Evolutionary conservation across 345 rosid species (phyloP), one percentile per base, ranked within the genome.

Genomic region (Crucihimalaya himalaica): DNA sequence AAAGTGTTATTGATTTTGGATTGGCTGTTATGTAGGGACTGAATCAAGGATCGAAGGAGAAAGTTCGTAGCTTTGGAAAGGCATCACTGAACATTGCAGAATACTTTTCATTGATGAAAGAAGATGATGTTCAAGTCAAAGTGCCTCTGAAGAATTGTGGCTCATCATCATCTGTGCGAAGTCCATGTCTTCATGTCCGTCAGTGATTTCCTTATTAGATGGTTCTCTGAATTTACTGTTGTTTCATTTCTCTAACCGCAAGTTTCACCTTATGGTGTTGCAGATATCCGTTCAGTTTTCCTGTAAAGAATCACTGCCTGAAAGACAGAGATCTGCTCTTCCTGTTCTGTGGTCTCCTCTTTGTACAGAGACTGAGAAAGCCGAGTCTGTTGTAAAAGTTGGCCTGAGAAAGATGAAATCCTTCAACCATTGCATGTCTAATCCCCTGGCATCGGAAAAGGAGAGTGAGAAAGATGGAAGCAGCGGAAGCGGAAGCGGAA

Each of bases 381-480:
- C 87, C 14, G 96, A 94, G 81, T 91, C 96, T 72, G 95, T 89
- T 43, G 84, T 94, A 2, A 94, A 94, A 87, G 92, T 91, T 15
- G 93, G 98, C 54, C 83, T 94, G 43, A 85, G 93, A 71, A 91
- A 85, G 85, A 95, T 94, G 40, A 94, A 91, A 75, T 81, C 88
- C 5, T 88, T 91, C 62, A 91, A 91, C 0, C 85, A 80, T 52
- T 91, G 87, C 68, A 93, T 94, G 63, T 88, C 96, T 15, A 80
- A 65, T 27, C 82, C 87, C 53, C 86, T 81, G 78, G 88, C 87
- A 0, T 87, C 86, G 54, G 87, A 89, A 68, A 71, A 59, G 12
- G 77, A 71, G 56, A 12, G 6, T 40, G 35, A 39, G 42, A 68
- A 16, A 16, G 76, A 66, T 13, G 87, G 87, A 18, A 85, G 84